These are phyloP conservation scores for Carex sylvatica DNA, from an alignment of 202 grass and related monocot species.

Conservation along the genomic window DNA sequence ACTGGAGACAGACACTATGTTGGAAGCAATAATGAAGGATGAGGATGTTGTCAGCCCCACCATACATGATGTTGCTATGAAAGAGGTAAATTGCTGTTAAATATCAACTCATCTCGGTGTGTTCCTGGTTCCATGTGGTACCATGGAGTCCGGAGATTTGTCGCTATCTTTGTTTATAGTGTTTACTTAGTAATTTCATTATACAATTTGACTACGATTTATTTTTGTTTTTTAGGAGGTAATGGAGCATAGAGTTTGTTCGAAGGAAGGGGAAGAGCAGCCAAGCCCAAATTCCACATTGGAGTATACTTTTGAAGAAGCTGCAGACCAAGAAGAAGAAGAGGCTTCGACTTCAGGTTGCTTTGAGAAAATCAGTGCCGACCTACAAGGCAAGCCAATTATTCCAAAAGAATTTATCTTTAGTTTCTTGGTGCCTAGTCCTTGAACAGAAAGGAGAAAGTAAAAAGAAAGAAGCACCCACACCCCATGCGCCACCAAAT, in stretches of 20 bases:
- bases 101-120: neutral
- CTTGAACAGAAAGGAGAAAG: neutral
- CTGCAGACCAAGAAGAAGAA: conserved; percentile 36
- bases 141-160: neutral
- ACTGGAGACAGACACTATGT: neutral
- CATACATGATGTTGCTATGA: neutral
- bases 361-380: conserved; percentile 91
- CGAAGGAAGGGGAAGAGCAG: conserved; percentile 50
- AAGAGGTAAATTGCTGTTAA: neutral
- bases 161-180: neutral
- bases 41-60: neutral
- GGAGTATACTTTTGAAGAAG: conserved; percentile 55
- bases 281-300: conserved; percentile 88
- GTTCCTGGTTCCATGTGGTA: neutral
- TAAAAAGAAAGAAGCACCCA: neutral
- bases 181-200: neutral
- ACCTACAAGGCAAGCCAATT: conserved; percentile 82
- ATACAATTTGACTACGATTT: neutral
- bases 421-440: neutral
- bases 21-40: neutral
- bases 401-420: neutral
- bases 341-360: conserved; percentile 65
- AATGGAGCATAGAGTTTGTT: conserved; percentile 15
- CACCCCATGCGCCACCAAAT: neutral
- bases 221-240: conserved; percentile 13